phyloP scores from a whole-genome alignment of 179 eudicot species.

The Amaranthus tricolor region DNA sequence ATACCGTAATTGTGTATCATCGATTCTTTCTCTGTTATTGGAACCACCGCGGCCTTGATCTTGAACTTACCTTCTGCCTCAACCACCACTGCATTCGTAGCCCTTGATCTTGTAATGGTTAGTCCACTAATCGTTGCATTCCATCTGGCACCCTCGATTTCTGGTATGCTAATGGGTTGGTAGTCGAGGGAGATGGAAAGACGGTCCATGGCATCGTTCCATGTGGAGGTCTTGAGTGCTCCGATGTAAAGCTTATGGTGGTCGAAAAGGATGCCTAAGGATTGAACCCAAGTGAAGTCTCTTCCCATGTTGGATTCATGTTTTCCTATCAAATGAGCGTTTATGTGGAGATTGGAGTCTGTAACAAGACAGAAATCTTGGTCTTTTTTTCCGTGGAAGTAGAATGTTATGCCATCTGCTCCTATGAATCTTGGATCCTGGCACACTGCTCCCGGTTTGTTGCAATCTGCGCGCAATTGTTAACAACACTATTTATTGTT shows the following conservation, averaged over 20 bases:
- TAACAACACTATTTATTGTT: background rate
- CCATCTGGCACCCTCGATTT: conserved; percentile 36
- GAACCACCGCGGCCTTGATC: conserved; percentile 62
- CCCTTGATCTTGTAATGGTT: conserved; percentile 34
- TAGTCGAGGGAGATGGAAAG: conserved; percentile 43
- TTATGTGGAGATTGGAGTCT: conserved; percentile 66
- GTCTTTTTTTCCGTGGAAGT: conserved; percentile 73
- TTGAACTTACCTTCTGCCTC: conserved; percentile 49
- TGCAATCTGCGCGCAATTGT: conserved; percentile 39
- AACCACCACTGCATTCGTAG: conserved; percentile 45
- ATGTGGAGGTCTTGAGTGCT: conserved; percentile 54
- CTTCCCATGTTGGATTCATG: conserved; percentile 46
- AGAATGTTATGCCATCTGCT: conserved; percentile 69
- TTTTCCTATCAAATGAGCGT: conserved; percentile 70
- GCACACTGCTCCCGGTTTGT: conserved; percentile 65
- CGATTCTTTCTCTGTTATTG: conserved; percentile 46
- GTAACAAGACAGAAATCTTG: conserved; percentile 60
- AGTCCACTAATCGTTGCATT: conserved; percentile 19
- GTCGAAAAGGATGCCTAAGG: conserved; percentile 56
- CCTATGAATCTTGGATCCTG: conserved; percentile 66
- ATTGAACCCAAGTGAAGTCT: conserved; percentile 79
- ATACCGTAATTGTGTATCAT: conserved; percentile 64
- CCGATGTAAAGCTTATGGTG: conserved; percentile 52
- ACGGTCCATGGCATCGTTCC: conserved; percentile 56
- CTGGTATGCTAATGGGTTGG: conserved; percentile 36